These are phyloP conservation scores for Populus tremula DNA, from an alignment of 345 rosid genomes.

Conservation along the genomic window DNA sequence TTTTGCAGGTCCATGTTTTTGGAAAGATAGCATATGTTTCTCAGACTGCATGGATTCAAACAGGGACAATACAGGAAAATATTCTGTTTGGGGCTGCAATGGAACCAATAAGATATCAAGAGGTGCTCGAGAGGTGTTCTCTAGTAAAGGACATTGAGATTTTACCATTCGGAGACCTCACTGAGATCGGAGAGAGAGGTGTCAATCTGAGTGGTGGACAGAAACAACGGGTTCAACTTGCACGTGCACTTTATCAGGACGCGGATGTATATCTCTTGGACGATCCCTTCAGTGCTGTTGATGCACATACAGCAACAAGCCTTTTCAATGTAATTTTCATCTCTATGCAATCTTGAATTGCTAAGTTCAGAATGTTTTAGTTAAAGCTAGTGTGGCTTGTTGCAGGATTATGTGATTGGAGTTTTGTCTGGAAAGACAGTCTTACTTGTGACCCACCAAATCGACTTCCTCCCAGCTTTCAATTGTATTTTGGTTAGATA, in stretches of 20 bases:
- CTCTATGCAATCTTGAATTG: not conserved
- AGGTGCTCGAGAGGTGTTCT: conserved; percentile 41
- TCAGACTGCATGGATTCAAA: conserved; percentile 57
- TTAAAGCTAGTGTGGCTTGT: not conserved
- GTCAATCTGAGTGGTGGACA: conserved; percentile 59
- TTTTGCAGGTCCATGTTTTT: conserved; percentile 32
- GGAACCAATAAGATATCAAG: conserved; percentile 37
- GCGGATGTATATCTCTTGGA: conserved; percentile 60
- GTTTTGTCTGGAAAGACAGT: conserved; percentile 49
- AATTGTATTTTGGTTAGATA: conserved; percentile 43
- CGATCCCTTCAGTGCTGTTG: conserved; percentile 65
- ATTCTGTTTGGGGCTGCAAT: conserved; percentile 48
- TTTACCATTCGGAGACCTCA: conserved; percentile 47
- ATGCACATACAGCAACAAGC: conserved; percentile 53
- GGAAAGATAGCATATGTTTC: conserved; percentile 58
- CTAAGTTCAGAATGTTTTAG: not conserved
- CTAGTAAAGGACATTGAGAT: conserved; percentile 45
- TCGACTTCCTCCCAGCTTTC: conserved; percentile 53
- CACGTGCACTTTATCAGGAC: conserved; percentile 50
- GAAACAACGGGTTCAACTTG: conserved; percentile 58
- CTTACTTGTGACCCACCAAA: conserved; percentile 55
- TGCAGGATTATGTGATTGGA: conserved; percentile 50
- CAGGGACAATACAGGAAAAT: conserved; percentile 49
- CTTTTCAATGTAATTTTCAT: conserved; percentile 37
- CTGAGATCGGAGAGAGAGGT: conserved; percentile 56